Evolutionary conservation across 73 alveolate genomes (phyloP), one percentile per base, ranked within the genome.

Genomic region (Symbiodinium pilosum): DNA sequence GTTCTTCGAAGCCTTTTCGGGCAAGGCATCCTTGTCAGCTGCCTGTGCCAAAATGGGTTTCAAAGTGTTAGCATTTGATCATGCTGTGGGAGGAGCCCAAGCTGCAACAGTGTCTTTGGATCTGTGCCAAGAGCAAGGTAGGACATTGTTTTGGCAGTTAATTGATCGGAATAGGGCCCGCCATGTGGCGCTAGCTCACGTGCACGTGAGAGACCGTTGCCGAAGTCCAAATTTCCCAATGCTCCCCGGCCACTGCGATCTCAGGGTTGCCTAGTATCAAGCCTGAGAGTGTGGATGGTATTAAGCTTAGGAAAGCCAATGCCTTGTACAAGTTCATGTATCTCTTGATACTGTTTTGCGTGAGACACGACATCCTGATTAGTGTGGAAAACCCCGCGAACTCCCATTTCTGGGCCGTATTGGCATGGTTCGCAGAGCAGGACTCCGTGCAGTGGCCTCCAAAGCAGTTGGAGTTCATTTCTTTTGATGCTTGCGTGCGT

Each of bases 101-200:
- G 3, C 69, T 1, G n/a, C 69, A 1, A 52, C 69, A 1, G 69
- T 28, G 24, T 18, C 14, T 20, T 28, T 52, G 2, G 21, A 52
- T 28, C n/a, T 52, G 3, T 20, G 3, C n/a, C 3, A 1, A 1
- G 69, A 52, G 11, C 69, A 1, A 28, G 69, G 26, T 3, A 20
- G 11, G 26, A 1, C 26, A 1, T 18, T 52, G n/a, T 4, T 52
- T 3, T 52, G 69, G 69, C n/a, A 52, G 2, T 4, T 52, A 3
- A 1, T 52, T 52, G 69, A 20, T 1, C 26, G 12, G 69, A 1
- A 52, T 4, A 1, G 11, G 21, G n/a, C 69, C 11, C 21, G 34
- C 94, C 94, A 0, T 87, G 94, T 28, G 94, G 93, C 30, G 44
- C 93, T 2, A n/a, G 32, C 4, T 43, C 77, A 18, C 21, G 93